A percentile compares a stretch with the other conserved stretches of the same genome.
These are phyloP conservation scores for Quercus dentata DNA, from an alignment of 306 rosid genomes.

Conservation along the genomic window DNA sequence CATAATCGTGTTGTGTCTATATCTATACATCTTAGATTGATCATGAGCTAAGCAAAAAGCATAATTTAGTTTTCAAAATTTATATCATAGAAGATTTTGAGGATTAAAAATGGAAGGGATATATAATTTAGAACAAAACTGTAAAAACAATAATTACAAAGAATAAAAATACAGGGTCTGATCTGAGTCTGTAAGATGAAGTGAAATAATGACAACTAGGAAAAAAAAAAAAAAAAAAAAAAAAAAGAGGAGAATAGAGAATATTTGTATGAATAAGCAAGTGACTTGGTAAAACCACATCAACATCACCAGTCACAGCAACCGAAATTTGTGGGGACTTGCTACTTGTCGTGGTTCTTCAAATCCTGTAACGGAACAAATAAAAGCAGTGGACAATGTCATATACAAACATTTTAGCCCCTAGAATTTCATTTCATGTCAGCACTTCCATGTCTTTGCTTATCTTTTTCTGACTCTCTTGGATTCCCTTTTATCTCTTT, in stretches of 20 bases:
- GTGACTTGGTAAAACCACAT: constrained; percentile 33
- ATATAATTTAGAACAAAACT: too few relatives aligned
- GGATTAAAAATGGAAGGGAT: too few relatives aligned
- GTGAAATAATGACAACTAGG: neutral
- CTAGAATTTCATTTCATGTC: constrained; percentile 23
- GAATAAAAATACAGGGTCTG: neutral
- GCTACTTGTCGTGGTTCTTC: constrained; percentile 35
- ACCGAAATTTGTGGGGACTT: constrained; percentile 48
- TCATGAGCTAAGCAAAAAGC: too few relatives aligned
- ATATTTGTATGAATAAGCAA: constrained; percentile 14
- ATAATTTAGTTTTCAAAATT: too few relatives aligned
- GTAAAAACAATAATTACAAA: too few relatives aligned
- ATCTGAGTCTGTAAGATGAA: neutral
- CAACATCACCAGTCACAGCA: constrained; percentile 16
- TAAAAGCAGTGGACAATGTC: constrained; percentile 19
- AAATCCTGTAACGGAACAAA: neutral
- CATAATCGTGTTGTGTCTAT: rapidly evolving
- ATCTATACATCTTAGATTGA: too few relatives aligned
- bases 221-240: neutral
- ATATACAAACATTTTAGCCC: constrained; percentile 8
- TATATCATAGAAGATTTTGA: too few relatives aligned
- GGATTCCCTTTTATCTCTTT: constrained; percentile 5
- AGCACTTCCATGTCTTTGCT: neutral
- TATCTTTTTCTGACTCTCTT: neutral
- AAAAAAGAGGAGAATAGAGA: neutral